Conservation (phyloP, 176 grass and related monocot genomes). For the Urochloa ruziziensis region DNA sequence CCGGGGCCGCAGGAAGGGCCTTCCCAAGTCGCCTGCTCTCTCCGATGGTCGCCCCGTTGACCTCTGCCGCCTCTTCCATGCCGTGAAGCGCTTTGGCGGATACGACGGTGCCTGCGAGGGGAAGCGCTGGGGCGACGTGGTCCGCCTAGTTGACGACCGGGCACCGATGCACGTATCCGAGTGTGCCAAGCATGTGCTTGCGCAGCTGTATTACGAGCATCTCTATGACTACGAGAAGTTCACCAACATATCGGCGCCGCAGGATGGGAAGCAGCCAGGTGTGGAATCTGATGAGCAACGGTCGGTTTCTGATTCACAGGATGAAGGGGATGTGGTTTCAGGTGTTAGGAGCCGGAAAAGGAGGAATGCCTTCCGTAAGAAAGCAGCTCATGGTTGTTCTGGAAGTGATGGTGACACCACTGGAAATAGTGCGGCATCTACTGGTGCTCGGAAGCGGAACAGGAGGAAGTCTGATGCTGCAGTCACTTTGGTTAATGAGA, state of each 20-base stretch:
- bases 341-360: slow-evolving; percentile 4
- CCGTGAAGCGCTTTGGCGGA: slow-evolving; percentile 77
- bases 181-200: slow-evolving; percentile 83
- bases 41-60: slow-evolving; percentile 72
- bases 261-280: not conserved
- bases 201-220: slow-evolving; percentile 82
- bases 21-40: slow-evolving; percentile 40
- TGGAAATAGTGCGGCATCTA: not conserved
- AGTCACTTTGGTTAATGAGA: slow-evolving; percentile 18
- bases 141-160: slow-evolving; percentile 45
- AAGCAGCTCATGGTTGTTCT: slow-evolving; percentile 27
- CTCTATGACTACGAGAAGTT: slow-evolving; percentile 78
- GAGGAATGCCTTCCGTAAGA: not conserved
- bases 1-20: slow-evolving; percentile 28
- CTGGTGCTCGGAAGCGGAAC: slow-evolving; percentile 36
- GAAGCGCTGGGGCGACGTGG: slow-evolving; percentile 68
- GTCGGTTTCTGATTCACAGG: slow-evolving; percentile 6
- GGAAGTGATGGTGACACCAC: not conserved
- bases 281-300: slow-evolving; percentile 18
- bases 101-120: slow-evolving; percentile 55
- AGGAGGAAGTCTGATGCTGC: slow-evolving; percentile 17
- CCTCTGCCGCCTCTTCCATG: slow-evolving; percentile 85
- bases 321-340: not conserved
- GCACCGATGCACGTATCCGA: slow-evolving; percentile 56
- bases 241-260: slow-evolving; percentile 5